Evolutionary conservation across 2,329 filamentous ascomycete genomes (phyloP).

Genomic region (Paracamarosporium sp.): DNA sequence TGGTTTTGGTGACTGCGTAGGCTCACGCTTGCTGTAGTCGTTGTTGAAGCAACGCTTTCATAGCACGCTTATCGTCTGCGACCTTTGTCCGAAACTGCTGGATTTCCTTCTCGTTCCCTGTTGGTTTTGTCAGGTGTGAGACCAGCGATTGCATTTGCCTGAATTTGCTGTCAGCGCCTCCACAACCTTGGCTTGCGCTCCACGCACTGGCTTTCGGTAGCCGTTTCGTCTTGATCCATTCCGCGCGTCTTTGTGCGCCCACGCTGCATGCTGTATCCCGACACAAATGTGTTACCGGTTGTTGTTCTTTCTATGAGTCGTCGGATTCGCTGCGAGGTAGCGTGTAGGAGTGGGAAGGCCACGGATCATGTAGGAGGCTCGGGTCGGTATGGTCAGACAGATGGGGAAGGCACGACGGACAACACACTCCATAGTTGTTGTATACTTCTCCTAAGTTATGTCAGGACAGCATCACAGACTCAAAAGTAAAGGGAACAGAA

Average conservation of each 20-base stretch:
- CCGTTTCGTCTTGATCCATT: constrained; percentile 14
- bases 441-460: background rate
- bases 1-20: background rate
- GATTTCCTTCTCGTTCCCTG: constrained; percentile 27
- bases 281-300: background rate
- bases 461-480: background rate
- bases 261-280: background rate
- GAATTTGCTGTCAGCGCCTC: constrained; percentile 2
- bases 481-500: background rate
- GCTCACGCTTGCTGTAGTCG: constrained; percentile 29
- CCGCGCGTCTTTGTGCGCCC: constrained; percentile 6
- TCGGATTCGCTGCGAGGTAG: background rate
- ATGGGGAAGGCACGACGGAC: background rate
- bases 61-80: constrained; percentile 18
- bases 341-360: background rate
- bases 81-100: constrained; percentile 28
- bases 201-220: constrained; percentile 36
- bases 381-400: constrained; percentile 5
- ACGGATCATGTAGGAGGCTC: background rate
- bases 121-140: constrained; percentile 25
- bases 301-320: background rate
- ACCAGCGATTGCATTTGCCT: constrained; percentile 30
- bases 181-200: background rate
- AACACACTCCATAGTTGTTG: background rate
- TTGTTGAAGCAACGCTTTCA: constrained; percentile 27